Evolutionary conservation across 495 filamentous ascomycete species (phyloP).

Genomic region (Letharia lupina): DNA sequence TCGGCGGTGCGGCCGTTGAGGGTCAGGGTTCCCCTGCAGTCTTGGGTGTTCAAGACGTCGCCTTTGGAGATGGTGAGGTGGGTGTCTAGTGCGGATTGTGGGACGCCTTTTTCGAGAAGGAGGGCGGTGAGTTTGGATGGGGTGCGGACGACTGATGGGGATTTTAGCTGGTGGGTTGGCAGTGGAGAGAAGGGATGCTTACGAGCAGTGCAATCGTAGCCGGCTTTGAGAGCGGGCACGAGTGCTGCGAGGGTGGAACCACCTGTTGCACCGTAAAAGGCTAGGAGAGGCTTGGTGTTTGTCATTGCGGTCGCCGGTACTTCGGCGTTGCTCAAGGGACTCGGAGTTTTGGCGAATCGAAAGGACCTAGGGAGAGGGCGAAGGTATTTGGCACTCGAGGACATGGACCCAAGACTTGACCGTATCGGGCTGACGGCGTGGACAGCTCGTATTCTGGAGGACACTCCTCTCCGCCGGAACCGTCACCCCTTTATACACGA

Average conservation of each 20-base stretch:
- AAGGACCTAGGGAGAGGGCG: not conserved
- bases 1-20: slow-evolving; percentile 25
- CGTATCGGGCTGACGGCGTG: not conserved
- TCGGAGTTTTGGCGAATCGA: not conserved
- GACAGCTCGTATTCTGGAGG: not conserved
- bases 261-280: slow-evolving; percentile 47
- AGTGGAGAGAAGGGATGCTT: slow-evolving; percentile 4
- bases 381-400: not conserved
- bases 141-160: slow-evolving; percentile 46
- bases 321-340: not conserved
- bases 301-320: slow-evolving; percentile 9
- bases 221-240: slow-evolving; percentile 40
- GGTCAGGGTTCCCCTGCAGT: slow-evolving; percentile 34
- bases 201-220: slow-evolving; percentile 39
- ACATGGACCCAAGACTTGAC: not conserved
- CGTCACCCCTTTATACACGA: not conserved
- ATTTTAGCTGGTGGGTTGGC: not conserved
- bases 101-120: slow-evolving; percentile 34
- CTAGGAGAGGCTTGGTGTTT: slow-evolving; percentile 26
- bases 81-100: slow-evolving; percentile 26
- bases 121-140: slow-evolving; percentile 50
- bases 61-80: slow-evolving; percentile 45
- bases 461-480: not conserved
- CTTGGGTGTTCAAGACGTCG: slow-evolving; percentile 40
- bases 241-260: slow-evolving; percentile 42